These are phyloP conservation scores for Margaritispora aquatica DNA, from an alignment of 495 filamentous ascomycete genomes.

Conservation along the genomic window DNA sequence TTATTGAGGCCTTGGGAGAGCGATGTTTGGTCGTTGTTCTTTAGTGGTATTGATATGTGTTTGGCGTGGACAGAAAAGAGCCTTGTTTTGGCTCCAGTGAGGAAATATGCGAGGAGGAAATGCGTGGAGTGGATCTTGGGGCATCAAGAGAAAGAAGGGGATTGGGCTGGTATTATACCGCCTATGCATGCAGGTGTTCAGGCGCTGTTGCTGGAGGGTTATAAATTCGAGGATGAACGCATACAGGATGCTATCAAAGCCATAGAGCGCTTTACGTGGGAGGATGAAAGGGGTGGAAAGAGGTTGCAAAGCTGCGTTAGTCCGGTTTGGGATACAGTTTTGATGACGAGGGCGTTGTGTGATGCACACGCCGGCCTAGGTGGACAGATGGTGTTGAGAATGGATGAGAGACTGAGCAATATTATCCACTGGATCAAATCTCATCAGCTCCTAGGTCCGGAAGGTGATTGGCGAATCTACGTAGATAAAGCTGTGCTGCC, in stretches of 20 bases:
- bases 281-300: conserved; percentile 21
- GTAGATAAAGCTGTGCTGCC: conserved; percentile 4
- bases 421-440: conserved; percentile 23
- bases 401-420: neutral
- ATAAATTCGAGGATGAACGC: neutral
- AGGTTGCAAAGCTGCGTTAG: conserved; percentile 26
- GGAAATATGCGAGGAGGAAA: conserved; percentile 13
- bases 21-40: neutral
- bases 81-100: neutral
- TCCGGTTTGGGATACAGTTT: conserved; percentile 32
- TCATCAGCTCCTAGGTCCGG: conserved; percentile 20
- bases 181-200: conserved; percentile 29
- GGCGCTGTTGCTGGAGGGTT: conserved; percentile 31
- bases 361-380: conserved; percentile 12
- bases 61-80: neutral
- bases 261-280: conserved; percentile 26
- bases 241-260: conserved; percentile 18
- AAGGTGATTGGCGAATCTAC: conserved; percentile 33
- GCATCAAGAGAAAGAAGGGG: conserved; percentile 27
- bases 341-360: conserved; percentile 30
- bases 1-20: neutral
- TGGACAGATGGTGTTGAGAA: conserved; percentile 1
- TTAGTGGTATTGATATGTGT: neutral
- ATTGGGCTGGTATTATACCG: conserved; percentile 29
- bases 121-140: conserved; percentile 29